Evolutionary conservation across 192 early-diverging fungal species (phyloP), one percentile per base, ranked within the genome.

Genomic region (Haplosporangium gracile): DNA sequence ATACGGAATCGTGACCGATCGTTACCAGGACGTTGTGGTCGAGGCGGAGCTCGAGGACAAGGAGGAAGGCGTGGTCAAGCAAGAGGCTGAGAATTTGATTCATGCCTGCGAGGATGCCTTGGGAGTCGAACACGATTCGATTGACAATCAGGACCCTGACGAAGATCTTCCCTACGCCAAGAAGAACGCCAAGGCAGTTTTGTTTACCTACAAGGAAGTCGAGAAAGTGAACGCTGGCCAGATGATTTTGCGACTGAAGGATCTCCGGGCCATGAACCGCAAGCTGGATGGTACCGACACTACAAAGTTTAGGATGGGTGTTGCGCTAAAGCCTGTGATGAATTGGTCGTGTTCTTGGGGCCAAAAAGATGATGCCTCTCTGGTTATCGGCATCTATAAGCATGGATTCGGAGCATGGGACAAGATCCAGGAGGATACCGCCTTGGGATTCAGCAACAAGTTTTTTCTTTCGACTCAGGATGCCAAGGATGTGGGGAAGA

Each of bases 351-450:
- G 94, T 63, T 53, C 89, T 38, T 99, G 99, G 99, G 93, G 94
- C 6, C 94, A 94, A 72, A 94, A 94, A 57, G 99, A 99, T 81
- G 99, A 99, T 85, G 92, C 98, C 29, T 96, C 97, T 96, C 91
- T 99, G 42, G 89, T 99, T 26, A 95, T 99, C 39, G 99, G 99
- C 72, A 95, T 99, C 63, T 96, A 97, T 87, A 91, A 92, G 71
- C 94, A 99, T 84, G 99, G 99, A 36, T 98, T 97, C 89, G 97
- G 98, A 20, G 95, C 92, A 75, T 99, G 97, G 98, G 88, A 92
- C 70, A 85, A 90, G 73, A 98, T 99, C 16, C 95, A 96, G 69
- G 92, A 93, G 5, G 98, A 99, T 81, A 38, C 88, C 2, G 82
- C 90, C 0, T 88, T 99, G n/a, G 95, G 95, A 0, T 92, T 99